Conservation (phyloP, 176 grass and related monocot species). For the Eragrostis nindensis region DNA sequence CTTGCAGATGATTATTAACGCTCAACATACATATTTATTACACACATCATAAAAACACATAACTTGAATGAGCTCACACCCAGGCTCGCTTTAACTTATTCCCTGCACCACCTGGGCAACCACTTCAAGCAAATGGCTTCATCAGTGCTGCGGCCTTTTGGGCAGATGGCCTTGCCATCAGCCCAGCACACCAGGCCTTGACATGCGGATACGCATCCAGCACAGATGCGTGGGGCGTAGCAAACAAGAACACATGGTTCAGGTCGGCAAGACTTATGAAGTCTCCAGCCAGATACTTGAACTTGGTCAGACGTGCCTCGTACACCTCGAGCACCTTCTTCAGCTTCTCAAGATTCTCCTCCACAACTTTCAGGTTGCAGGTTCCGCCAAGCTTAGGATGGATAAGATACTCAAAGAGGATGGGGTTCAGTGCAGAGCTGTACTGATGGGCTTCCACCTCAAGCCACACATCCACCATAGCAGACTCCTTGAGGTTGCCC, state of each 20-base stretch:
- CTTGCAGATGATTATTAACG: background rate
- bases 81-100: conserved; percentile 29
- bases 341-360: conserved; percentile 53
- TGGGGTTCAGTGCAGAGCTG: conserved; percentile 32
- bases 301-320: conserved; percentile 46
- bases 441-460: conserved; percentile 74
- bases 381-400: conserved; percentile 49
- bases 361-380: conserved; percentile 45
- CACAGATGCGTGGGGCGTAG: conserved; percentile 44
- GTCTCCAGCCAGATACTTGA: conserved; percentile 72
- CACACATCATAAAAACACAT: background rate
- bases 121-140: conserved; percentile 40
- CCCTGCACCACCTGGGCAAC: background rate
- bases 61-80: conserved; percentile 10
- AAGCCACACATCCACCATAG: conserved; percentile 69
- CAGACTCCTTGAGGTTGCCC: conserved; percentile 40
- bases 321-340: conserved; percentile 66
- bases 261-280: conserved; percentile 67
- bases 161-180: conserved; percentile 49
- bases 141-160: conserved; percentile 52
- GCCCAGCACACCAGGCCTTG: conserved; percentile 63
- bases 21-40: conserved; percentile 4
- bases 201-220: conserved; percentile 57
- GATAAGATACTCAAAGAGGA: conserved; percentile 41
- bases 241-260: conserved; percentile 54